phyloP scores from a whole-genome alignment of 768 basidiomycete genomes.

The Chalciporus piperatus region DNA sequence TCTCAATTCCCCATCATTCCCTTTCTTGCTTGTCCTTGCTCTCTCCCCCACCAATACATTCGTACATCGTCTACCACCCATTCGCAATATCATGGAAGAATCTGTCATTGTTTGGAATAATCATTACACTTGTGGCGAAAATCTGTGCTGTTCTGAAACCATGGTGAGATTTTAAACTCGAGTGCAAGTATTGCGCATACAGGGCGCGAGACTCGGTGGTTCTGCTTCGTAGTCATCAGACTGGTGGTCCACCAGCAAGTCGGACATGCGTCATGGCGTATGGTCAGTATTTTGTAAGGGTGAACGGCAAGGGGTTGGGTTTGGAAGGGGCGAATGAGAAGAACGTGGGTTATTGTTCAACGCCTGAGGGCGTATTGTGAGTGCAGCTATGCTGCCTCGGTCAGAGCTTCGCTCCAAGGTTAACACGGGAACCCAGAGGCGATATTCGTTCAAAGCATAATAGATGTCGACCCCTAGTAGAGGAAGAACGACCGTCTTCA shows the following conservation, averaged over 20 bases:
- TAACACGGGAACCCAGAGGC: no score
- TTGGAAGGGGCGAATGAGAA: no score
- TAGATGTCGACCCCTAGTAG: no score
- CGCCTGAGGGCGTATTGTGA: no score
- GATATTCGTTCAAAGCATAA: no score
- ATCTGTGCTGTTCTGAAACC: neutral
- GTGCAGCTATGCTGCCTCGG: no score
- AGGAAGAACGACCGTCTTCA: no score
- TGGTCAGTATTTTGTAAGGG: neutral
- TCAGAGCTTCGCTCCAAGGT: no score
- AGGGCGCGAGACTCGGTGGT: neutral
- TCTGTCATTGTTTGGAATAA: slow-evolving; percentile 19
- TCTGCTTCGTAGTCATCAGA: neutral
- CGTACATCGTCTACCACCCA: slow-evolving; percentile 7
- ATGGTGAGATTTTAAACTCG: no score
- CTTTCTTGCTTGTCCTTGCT: slow-evolving; percentile 13
- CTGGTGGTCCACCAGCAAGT: neutral
- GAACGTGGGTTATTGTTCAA: no score
- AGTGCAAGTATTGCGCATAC: neutral
- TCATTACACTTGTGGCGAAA: slow-evolving; percentile 1
- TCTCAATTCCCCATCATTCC: slow-evolving; percentile 5
- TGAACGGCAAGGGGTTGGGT: neutral
- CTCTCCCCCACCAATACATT: slow-evolving; percentile 15
- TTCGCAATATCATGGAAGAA: slow-evolving; percentile 11
- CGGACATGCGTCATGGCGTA: neutral